Conservation (phyloP, 192 early-diverging fungal genomes). For the Gamsiella multidivaricata region DNA sequence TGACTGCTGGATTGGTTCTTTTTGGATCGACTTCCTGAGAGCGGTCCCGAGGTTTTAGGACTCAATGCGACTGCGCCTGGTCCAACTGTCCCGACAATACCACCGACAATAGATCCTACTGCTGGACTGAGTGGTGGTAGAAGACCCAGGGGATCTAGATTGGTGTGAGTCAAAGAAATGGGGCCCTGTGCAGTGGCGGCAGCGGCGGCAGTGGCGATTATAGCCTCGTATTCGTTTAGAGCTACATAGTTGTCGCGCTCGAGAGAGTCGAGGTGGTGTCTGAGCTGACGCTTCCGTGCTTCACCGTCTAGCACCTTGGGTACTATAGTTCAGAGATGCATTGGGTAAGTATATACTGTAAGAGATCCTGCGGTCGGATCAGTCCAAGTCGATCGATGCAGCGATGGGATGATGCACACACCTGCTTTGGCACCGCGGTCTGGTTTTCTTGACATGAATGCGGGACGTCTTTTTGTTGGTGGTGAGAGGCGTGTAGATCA, state of each 20-base stretch:
- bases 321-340: conserved; percentile 3
- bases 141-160: conserved; percentile 35
- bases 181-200: conserved; percentile 48
- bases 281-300: conserved; percentile 45
- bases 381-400: background rate
- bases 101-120: conserved; percentile 46
- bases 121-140: conserved; percentile 31
- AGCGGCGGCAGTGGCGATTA: conserved; percentile 57
- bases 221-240: conserved; percentile 61
- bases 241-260: conserved; percentile 66
- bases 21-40: conserved; percentile 35
- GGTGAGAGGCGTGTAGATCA: background rate
- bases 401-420: background rate
- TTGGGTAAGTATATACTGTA: no score
- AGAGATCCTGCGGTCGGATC: no score
- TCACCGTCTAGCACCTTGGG: conserved; percentile 41
- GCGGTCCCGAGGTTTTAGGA: conserved; percentile 9
- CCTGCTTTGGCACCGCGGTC: conserved; percentile 36
- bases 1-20: conserved; percentile 11
- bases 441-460: conserved; percentile 44
- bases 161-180: conserved; percentile 43
- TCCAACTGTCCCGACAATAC: conserved; percentile 37
- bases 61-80: conserved; percentile 14
- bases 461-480: background rate
- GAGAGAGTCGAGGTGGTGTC: conserved; percentile 62